Evolutionary conservation across 140 eudicot species (phyloP), one percentile per base, ranked within the genome.

Genomic region (Ambrosia hybrid): DNA sequence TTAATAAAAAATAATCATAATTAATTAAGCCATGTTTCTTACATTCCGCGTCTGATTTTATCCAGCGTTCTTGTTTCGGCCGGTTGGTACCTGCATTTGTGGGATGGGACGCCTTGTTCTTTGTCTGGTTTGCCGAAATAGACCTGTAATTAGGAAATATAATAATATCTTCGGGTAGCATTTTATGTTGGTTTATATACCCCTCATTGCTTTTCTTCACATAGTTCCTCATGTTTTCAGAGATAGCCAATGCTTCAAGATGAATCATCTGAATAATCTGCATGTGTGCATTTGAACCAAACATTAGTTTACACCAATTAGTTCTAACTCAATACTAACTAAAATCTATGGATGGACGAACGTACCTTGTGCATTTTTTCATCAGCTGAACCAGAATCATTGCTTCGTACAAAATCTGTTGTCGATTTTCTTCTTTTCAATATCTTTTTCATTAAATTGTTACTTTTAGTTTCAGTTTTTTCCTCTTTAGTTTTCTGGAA

Each of bases 21-120:
- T 46, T 46, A 46, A 46, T 46, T 46, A 8, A 46, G 13, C 7
- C 45, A 13, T 30, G 58, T 46, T 10, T 76, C 97, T 84, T 84
- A 88, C 97, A 91, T 73, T 91, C 93, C 76, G 88, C 87, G 79
- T 88, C 97, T 51, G 94, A 84, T 83, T 86, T 88, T 79, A 91
- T 85, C 94, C 96, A 88, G 76, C 65, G 75, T 72, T 88, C 94
- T 73, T 80, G 78, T 76, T 66, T 84, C 59, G 34, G 34, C 59
- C 13, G 77, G 62, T 58, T 57, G 61, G 82, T 77, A 46, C 52
- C 52, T 1, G 52, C 52, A 46, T 46, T 5, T 10, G 52, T 46
- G 68, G 68, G 48, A 51, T 58, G 83, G 56, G 81, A 49, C 26
- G 67, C 63, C 73, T 57, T 69, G 78, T 69, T 78, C 74, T 84